Base-by-base conservation (phyloP, 805 yeast genomes). In the Tetrapisispora pingtungensis region DNA sequence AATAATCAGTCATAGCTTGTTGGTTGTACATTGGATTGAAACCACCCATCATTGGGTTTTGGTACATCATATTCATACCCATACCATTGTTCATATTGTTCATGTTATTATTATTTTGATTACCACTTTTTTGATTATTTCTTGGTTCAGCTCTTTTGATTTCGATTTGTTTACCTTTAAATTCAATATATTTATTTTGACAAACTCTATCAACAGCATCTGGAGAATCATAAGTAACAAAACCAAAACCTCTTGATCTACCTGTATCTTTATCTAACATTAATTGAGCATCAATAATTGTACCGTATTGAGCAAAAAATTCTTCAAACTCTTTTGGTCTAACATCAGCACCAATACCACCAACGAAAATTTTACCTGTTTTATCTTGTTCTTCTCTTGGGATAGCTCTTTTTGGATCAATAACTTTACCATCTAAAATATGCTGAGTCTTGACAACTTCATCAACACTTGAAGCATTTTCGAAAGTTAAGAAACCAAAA, bases 241-340 rank as follows among this genome's bases (percentile, higher is more conserved):
- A 90, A 1, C 98, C 98, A 64, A 88, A 90, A 22, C 98, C 98
- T 69, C 97, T 78, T 2, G 96, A 87, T 59, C 95, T 78, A 47
- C 97, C 97, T 4, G 97, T 85, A 63, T 89, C 97, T 66, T 90
- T 93, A 65, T 90, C 97, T 54, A 90, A 77, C 98, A 90, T 90
- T 53, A 90, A 75, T 67, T 89, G 97, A 41, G 96, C 95, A 66
- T 93, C 97, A 55, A 90, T 84, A 46, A 90, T 89, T 35, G 79
- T 78, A 54, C 97, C 97, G 65, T 81, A 90, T 65, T 82, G 82
- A 45, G 84, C 77, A 59, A 90, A 90, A 64, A 84, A 88, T 41
- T 76, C 80, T 62, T 81, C 82, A 65, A 90, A 93, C 52, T 89
- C 97, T 51, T 77, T 77, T 55, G 94, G 96, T 50, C 88, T 87